Conservation (phyloP, 441 rosid species). For the Populus tomentosa region DNA sequence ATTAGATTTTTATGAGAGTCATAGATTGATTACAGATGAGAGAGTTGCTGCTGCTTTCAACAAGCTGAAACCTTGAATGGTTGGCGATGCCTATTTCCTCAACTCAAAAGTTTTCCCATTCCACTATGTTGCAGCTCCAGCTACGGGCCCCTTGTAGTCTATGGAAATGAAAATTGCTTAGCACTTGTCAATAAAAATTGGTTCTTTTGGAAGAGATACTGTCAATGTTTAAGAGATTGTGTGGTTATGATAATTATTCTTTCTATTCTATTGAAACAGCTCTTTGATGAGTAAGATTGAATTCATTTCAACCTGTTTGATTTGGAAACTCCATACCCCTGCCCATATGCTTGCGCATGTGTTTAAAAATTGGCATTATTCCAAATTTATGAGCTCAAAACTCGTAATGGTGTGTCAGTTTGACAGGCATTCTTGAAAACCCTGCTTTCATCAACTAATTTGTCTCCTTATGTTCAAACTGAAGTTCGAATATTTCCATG, state of each 20-base stretch:
- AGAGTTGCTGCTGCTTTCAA: slow-evolving; percentile 47
- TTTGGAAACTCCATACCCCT: neutral
- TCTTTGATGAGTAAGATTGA: too few relatives aligned
- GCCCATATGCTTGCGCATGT: too few relatives aligned
- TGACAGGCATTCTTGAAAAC: neutral
- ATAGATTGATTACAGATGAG: slow-evolving; percentile 52
- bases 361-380: too few relatives aligned
- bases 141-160: too few relatives aligned
- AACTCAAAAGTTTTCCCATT: neutral
- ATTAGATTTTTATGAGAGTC: slow-evolving; percentile 78
- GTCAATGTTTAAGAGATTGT: neutral
- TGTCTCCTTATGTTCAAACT: too few relatives aligned
- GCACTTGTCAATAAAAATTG: too few relatives aligned
- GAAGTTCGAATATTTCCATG: neutral
- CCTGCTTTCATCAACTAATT: neutral
- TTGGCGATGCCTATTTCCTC: neutral
- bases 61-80: slow-evolving; percentile 55
- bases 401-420: neutral
- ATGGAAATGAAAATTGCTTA: too few relatives aligned
- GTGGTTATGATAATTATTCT: too few relatives aligned
- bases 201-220: neutral
- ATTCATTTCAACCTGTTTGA: neutral
- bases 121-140: neutral
- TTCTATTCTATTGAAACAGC: too few relatives aligned
- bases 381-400: too few relatives aligned